phyloP scores from a whole-genome alignment of 768 basidiomycete genomes.

The Roridomyces roridus region DNA sequence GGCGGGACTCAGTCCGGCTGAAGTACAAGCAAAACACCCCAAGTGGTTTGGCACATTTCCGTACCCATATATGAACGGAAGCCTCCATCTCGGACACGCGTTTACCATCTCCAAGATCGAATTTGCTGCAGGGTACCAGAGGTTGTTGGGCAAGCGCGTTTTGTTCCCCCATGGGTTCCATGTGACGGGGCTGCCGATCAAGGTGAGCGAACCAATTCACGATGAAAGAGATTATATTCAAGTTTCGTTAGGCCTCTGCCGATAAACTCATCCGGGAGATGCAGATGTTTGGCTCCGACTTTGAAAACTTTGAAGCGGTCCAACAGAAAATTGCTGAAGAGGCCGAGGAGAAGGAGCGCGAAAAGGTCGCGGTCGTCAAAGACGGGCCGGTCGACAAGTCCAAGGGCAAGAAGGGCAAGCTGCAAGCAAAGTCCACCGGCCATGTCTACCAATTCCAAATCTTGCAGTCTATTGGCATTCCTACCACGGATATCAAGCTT shows the following conservation, averaged over 20 bases:
- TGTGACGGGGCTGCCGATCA: slow-evolving; percentile 99
- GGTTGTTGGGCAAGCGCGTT: slow-evolving; percentile 92
- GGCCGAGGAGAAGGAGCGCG: slow-evolving; percentile 49
- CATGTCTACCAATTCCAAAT: slow-evolving; percentile 99
- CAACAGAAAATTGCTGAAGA: slow-evolving; percentile 48
- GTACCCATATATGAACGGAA: slow-evolving; percentile 98
- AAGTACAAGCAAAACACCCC: slow-evolving; percentile 79
- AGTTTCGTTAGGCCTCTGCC: slow-evolving; percentile 78
- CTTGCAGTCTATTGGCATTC: slow-evolving; percentile 92
- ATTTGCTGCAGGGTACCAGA: slow-evolving; percentile 93
- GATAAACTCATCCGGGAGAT: slow-evolving; percentile 99
- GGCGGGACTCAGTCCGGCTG: slow-evolving; percentile 62
- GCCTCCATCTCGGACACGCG: slow-evolving; percentile 94
- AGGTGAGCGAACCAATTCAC: slow-evolving; percentile 61
- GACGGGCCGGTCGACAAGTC: slow-evolving; percentile 57
- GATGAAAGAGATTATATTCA: not conserved
- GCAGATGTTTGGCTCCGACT: slow-evolving; percentile 92
- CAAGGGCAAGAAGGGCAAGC: slow-evolving; percentile 96
- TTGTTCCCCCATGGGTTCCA: slow-evolving; percentile 98
- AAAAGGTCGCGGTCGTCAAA: slow-evolving; percentile 44
- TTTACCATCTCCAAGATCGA: slow-evolving; percentile 99
- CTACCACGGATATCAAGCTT: slow-evolving; percentile 88
- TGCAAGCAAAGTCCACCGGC: slow-evolving; percentile 92
- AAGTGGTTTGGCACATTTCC: slow-evolving; percentile 99
- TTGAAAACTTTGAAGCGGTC: slow-evolving; percentile 68